Percentiles rank a stretch among this genome's conserved stretches.
phyloP scores from a whole-genome alignment of 495 filamentous ascomycete genomes.

The Glonium stellatum region DNA sequence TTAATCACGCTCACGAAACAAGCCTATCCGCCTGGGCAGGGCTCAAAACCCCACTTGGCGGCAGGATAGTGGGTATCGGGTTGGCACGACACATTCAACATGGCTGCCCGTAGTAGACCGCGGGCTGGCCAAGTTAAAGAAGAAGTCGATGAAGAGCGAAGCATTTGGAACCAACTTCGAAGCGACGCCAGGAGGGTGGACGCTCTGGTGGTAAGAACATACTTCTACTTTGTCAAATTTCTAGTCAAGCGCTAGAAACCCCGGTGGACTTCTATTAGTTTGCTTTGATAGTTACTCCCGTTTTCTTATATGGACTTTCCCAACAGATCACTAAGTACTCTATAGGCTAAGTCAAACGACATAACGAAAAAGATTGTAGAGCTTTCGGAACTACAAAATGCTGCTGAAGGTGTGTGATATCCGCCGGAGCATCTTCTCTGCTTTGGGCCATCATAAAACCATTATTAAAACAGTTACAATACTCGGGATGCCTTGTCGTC shows the following conservation, averaged over 20 bases:
- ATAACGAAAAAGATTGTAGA: constrained; percentile 49
- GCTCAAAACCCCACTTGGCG: no score
- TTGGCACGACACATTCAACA: constrained; percentile 7
- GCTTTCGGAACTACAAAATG: constrained; percentile 44
- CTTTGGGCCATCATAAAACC: neutral
- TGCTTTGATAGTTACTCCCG: neutral
- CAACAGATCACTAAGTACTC: neutral
- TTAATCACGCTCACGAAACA: no score
- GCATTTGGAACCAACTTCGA: constrained; percentile 57
- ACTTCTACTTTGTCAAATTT: neutral
- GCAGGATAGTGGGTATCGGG: no score
- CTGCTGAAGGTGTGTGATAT: constrained; percentile 38
- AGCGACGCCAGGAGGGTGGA: constrained; percentile 45
- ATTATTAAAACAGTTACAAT: neutral
- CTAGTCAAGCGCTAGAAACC: no score
- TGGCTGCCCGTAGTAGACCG: constrained; percentile 41
- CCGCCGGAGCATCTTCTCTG: neutral
- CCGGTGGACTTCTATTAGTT: no score
- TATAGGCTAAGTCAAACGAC: constrained; percentile 35
- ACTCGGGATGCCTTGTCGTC: neutral
- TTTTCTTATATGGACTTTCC: neutral
- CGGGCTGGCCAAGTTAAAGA: constrained; percentile 39
- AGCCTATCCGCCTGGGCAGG: no score
- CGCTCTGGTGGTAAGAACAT: constrained; percentile 31
- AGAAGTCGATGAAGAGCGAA: constrained; percentile 53